Base-by-base conservation (phyloP, 352 stramenopile species). In the Phytophthora chlamydospora region DNA sequence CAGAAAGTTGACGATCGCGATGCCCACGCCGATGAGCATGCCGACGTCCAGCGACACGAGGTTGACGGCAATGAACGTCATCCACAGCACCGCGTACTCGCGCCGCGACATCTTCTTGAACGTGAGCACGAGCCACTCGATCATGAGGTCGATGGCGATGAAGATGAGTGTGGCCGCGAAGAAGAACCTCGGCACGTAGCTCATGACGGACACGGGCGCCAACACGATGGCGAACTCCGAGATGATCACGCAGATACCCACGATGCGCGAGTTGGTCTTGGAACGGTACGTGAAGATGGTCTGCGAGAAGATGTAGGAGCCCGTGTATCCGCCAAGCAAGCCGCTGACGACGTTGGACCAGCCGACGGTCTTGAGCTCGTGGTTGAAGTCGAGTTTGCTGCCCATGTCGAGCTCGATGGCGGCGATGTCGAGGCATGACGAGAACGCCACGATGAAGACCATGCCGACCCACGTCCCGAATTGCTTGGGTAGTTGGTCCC, bases 241-340 rank as follows among this genome's bases (percentile, higher is more conserved):
- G 42, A 88, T 34, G 36, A 96, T 92, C 50, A 98, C 90, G 41
- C 95, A 88, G 0, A 97, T 21, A 39, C 95, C 95, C 47, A 98
- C 93, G 52, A 96, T 89, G 17, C 92, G 75, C 33, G 84, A 94
- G 66, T 97, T 92, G 62, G 89, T 89, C 45, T 89, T 88, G 56
- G 91, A 97, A 16, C 91, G 83, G 67, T 92, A 98, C 12, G 96
- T 98, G 74, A 99, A 99, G 56, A 99, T 98, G 29, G 95, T 99
- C 81, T 99, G 97, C 27, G 81, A 97, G 73, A 99, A 99, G 58
- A 99, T 99, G 74, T 99, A 99, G 21, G 85, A 98, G 10, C 97
- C 97, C 10, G 96, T 99, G 81, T 98, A 99, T 40, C 97, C 97
- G 24, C 97, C 96, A 0, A 94, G 87, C 16, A 99, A 14, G 0